Conservation (phyloP, 371 early-diverging fungal genomes). For the Actinomortierella ambigua region DNA sequence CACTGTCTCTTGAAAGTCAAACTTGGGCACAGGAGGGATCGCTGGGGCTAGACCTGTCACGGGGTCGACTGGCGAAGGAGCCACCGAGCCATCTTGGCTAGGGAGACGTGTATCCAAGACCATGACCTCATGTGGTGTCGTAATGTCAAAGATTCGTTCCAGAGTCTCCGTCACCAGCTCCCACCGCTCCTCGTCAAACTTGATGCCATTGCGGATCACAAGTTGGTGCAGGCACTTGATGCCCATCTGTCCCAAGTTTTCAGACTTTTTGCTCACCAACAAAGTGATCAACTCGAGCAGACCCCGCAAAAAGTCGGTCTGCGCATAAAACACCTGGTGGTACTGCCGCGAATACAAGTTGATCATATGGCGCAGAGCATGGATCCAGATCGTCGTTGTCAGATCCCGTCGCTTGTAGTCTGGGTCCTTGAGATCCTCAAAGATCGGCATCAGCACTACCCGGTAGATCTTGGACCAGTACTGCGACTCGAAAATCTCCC, state of each 20-base stretch:
- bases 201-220: constrained; percentile 67
- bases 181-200: constrained; percentile 73
- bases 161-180: constrained; percentile 65
- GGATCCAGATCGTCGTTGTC: constrained; percentile 60
- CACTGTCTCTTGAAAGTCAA: constrained; percentile 50
- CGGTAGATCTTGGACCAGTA: constrained; percentile 81
- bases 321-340: constrained; percentile 56
- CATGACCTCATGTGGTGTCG: constrained; percentile 81
- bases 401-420: constrained; percentile 47
- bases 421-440: constrained; percentile 72
- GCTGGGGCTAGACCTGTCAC: constrained; percentile 4
- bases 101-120: constrained; percentile 16
- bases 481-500: constrained; percentile 63
- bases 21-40: constrained; percentile 12
- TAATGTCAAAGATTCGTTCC: constrained; percentile 71
- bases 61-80: constrained; percentile 7
- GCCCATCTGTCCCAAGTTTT: constrained; percentile 83
- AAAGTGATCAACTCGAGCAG: constrained; percentile 75
- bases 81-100: not conserved
- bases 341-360: constrained; percentile 76
- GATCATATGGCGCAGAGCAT: constrained; percentile 80
- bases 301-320: constrained; percentile 60
- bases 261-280: constrained; percentile 83
- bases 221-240: constrained; percentile 83
- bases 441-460: constrained; percentile 83